Base-by-base conservation (phyloP, 2,329 filamentous ascomycete genomes). In the Tolypocladium amazonense region DNA sequence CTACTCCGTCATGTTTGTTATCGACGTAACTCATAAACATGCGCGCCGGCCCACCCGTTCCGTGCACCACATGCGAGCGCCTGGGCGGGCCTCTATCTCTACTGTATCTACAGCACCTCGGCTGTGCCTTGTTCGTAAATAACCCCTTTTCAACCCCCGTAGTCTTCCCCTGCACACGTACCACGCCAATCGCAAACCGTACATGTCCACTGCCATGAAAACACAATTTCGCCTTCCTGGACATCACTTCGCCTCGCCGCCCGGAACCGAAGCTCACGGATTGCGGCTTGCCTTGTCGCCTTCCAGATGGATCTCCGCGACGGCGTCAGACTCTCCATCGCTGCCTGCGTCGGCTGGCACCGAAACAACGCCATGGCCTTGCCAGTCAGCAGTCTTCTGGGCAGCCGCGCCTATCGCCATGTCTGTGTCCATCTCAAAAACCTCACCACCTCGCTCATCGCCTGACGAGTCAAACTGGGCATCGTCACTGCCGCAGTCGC, bases 291-390 rank as follows among this genome's bases (percentile, higher is more conserved):
- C 61, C 62, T 68, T 69, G 58, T 76, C 73, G 55, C 76, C 76
- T 47, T 77, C 77, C 25, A 81, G 66, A 61, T 79, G 77, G 53
- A 81, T 81, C 66, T 82, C 79, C 9, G 78, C 70, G 8, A 79
- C 79, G 47, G 78, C 77, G 38, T 78, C 77, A 15, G 75, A 79
- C 57, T 69, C 70, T 35, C 65, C 67, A 33, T 76, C 75, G 30
- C 67, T 71, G 20, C 69, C 71, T 35, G 66, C 70, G 5, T 70
- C 65, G 14, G 73, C 67, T 25, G 74, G 71, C 56, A 81, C 73
- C 23, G 74, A 73, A 58, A 79, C 71, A 25, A 79, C 68, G 12
- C 68, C 65, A 47, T 73, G 70, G 35, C 63, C 63, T 33, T 72
- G 67, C 75, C 74, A 77, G 58, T 33, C 62, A 20, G 58, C 57